phyloP scores from a whole-genome alignment of 2,329 filamentous ascomycete species.

The Aspergillus pseudoglaucus region DNA sequence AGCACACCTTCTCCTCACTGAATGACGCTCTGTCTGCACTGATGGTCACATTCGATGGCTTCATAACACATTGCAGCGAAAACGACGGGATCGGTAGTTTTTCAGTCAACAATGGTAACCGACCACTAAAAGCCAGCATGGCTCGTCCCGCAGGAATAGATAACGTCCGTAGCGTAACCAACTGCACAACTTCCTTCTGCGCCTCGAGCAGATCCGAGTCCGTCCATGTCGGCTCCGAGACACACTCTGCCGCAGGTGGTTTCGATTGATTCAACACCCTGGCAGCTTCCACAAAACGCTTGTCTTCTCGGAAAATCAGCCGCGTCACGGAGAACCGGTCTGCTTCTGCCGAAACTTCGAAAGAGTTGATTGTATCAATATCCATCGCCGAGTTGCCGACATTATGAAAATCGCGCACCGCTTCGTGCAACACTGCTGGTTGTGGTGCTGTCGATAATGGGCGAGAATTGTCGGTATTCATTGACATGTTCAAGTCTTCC shows the following conservation, averaged over 20 bases:
- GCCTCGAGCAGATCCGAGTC: slow-evolving; percentile 85
- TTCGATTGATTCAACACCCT: slow-evolving; percentile 79
- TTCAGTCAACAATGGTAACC: slow-evolving; percentile 84
- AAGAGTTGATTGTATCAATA: slow-evolving; percentile 47
- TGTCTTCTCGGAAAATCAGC: slow-evolving; percentile 84
- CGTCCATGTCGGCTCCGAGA: slow-evolving; percentile 67
- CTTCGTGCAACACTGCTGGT: slow-evolving; percentile 54
- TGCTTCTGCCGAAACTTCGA: slow-evolving; percentile 74
- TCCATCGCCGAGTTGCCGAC: slow-evolving; percentile 56
- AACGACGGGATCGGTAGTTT: slow-evolving; percentile 86
- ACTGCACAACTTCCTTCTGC: slow-evolving; percentile 83
- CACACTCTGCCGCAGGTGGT: slow-evolving; percentile 69
- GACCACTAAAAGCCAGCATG: slow-evolving; percentile 79
- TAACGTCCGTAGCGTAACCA: slow-evolving; percentile 77
- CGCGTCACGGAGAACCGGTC: slow-evolving; percentile 78
- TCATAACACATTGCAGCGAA: slow-evolving; percentile 84
- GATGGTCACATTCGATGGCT: slow-evolving; percentile 83
- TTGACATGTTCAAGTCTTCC: slow-evolving; percentile 67
- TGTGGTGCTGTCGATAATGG: slow-evolving; percentile 28
- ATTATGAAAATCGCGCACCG: slow-evolving; percentile 68
- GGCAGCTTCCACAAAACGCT: slow-evolving; percentile 79
- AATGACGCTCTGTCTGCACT: slow-evolving; percentile 84
- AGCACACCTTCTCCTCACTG: slow-evolving; percentile 93
- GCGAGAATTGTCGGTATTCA: slow-evolving; percentile 43
- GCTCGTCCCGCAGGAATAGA: slow-evolving; percentile 83